phyloP scores from a whole-genome alignment of 2,329 filamentous ascomycete species.

The Pleurostoma richardsiae region DNA sequence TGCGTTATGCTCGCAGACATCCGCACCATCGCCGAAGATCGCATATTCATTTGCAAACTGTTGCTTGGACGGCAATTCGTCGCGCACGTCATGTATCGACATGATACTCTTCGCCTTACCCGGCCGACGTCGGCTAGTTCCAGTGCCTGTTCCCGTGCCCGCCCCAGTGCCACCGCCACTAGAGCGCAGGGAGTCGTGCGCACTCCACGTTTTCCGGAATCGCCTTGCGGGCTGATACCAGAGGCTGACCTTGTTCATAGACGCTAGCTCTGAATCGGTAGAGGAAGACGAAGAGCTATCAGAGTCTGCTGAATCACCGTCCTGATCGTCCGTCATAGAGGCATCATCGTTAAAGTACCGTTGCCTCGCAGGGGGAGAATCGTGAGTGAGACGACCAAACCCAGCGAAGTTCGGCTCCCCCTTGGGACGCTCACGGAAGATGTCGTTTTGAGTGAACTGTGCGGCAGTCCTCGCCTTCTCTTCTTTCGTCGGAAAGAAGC shows the following conservation, averaged over 20 bases:
- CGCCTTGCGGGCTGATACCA: slow-evolving; percentile 51
- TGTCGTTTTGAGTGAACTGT: slow-evolving; percentile 39
- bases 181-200: slow-evolving; percentile 52
- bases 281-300: slow-evolving; percentile 47
- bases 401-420: slow-evolving; percentile 53
- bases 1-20: slow-evolving; percentile 82
- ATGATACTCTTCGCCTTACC: slow-evolving; percentile 62
- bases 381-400: slow-evolving; percentile 50
- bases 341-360: slow-evolving; percentile 42
- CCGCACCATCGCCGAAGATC: slow-evolving; percentile 77
- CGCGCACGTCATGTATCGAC: slow-evolving; percentile 65
- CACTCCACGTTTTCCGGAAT: slow-evolving; percentile 51
- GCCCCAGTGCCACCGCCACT: slow-evolving; percentile 56
- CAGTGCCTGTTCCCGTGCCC: slow-evolving; percentile 52
- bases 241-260: slow-evolving; percentile 51
- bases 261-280: slow-evolving; percentile 59
- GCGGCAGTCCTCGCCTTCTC: slow-evolving; percentile 48
- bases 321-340: slow-evolving; percentile 46
- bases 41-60: slow-evolving; percentile 74
- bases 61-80: slow-evolving; percentile 72
- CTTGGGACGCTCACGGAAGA: slow-evolving; percentile 41
- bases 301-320: slow-evolving; percentile 41
- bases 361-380: slow-evolving; percentile 40
- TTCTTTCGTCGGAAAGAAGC: slow-evolving; percentile 66
- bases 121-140: slow-evolving; percentile 41